Conservation (phyloP, 352 stramenopile species). For the Pythium vanterpoolii region DNA sequence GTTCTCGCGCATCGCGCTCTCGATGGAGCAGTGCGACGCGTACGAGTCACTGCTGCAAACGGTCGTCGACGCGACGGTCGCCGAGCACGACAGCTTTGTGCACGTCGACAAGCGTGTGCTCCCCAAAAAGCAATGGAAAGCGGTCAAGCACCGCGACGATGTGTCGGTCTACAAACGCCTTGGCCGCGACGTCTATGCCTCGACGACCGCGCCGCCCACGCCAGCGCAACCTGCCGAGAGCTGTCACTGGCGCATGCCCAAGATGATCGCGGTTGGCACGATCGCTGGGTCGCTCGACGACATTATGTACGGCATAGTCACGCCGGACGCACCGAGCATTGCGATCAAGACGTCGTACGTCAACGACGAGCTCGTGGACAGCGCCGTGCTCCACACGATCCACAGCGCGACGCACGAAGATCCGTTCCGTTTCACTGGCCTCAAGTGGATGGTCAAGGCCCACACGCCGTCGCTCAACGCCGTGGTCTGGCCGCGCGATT, state of each 20-base stretch:
- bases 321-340: conserved; percentile 29
- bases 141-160: conserved; percentile 31
- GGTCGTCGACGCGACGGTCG: conserved; percentile 23
- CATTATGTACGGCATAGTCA: conserved; percentile 39
- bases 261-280: conserved; percentile 21
- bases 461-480: conserved; percentile 13
- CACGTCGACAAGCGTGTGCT: conserved; percentile 23
- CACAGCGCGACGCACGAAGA: conserved; percentile 28
- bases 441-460: conserved; percentile 26
- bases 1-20: conserved; percentile 26
- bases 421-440: conserved; percentile 23
- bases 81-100: conserved; percentile 25
- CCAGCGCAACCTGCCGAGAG: not conserved
- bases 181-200: not conserved
- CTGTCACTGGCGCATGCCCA: conserved; percentile 19
- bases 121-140: conserved; percentile 29
- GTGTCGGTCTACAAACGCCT: conserved; percentile 28
- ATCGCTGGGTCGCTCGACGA: conserved; percentile 27
- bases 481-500: conserved; percentile 22
- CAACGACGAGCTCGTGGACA: conserved; percentile 46
- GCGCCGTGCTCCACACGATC: conserved; percentile 45
- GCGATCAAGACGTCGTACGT: conserved; percentile 36
- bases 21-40: conserved; percentile 12
- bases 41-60: conserved; percentile 8
- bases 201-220: not conserved